phyloP scores from a whole-genome alignment of 202 grass and related monocot species.

The Carex sylvatica region DNA sequence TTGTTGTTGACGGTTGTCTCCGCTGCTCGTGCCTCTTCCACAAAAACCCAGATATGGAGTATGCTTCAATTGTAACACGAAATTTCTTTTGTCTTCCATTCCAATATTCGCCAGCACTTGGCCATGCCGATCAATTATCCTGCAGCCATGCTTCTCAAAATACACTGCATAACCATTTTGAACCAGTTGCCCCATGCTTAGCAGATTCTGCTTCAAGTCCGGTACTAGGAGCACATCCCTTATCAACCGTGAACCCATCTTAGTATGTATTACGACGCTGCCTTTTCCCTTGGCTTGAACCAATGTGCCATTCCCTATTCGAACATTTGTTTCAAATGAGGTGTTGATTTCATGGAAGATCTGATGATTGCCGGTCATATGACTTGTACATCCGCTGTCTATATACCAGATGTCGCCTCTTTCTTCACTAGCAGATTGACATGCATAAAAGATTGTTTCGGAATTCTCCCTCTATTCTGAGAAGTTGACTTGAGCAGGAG shows the following conservation, averaged over 20 bases:
- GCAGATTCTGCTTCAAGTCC: constrained; percentile 3
- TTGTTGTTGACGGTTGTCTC: too few species aligned
- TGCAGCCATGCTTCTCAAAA: constrained; percentile 22
- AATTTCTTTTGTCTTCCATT: constrained; percentile 21
- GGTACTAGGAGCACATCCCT: not conserved
- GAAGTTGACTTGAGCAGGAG: too few species aligned
- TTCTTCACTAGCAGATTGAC: too few species aligned
- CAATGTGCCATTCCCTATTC: not conserved
- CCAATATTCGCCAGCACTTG: not conserved
- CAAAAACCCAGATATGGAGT: not conserved
- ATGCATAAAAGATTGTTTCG: too few species aligned
- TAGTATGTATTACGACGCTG: not conserved
- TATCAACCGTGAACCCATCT: too few species aligned
- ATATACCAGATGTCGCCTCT: too few species aligned
- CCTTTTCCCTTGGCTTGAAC: not conserved
- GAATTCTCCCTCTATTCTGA: too few species aligned
- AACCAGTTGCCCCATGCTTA: not conserved
- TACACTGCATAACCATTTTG: not conserved
- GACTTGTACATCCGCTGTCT: too few species aligned
- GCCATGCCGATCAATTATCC: not conserved
- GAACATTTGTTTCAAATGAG: too few species aligned
- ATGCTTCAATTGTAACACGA: not conserved
- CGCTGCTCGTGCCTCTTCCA: too few species aligned
- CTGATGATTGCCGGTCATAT: too few species aligned
- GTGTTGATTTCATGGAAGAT: too few species aligned